Conservation (phyloP, 805 yeast genomes). For the Saturnispora dispora region DNA sequence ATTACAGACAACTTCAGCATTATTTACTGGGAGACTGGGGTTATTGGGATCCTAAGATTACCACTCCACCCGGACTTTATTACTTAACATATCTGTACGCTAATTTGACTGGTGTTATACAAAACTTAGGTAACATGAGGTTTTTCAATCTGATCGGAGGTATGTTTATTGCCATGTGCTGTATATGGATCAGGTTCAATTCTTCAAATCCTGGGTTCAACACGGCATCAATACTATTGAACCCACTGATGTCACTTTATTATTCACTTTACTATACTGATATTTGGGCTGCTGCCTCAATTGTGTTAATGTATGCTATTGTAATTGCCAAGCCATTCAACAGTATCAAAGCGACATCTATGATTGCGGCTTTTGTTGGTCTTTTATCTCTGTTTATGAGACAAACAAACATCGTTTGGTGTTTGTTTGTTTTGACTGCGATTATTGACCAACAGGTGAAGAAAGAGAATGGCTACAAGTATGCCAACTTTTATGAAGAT, state of each 20-base stretch:
- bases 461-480: slow-evolving; percentile 22
- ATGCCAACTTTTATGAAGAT: slow-evolving; percentile 25
- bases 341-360: slow-evolving; percentile 18
- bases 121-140: slow-evolving; percentile 37
- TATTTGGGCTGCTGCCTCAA: slow-evolving; percentile 76
- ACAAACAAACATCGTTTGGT: slow-evolving; percentile 91
- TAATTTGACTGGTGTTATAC: slow-evolving; percentile 23
- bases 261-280: slow-evolving; percentile 84
- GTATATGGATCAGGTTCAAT: slow-evolving; percentile 13
- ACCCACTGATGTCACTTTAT: slow-evolving; percentile 69
- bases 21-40: slow-evolving; percentile 54
- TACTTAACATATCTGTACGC: slow-evolving; percentile 33
- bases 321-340: slow-evolving; percentile 28
- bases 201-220: slow-evolving; percentile 13
- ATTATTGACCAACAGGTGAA: slow-evolving; percentile 43
- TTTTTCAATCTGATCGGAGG: slow-evolving; percentile 63
- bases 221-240: slow-evolving; percentile 32
- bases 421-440: slow-evolving; percentile 47
- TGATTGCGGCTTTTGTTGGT: slow-evolving; percentile 45
- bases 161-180: slow-evolving; percentile 27
- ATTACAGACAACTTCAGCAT: slow-evolving; percentile 65
- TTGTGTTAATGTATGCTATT: slow-evolving; percentile 45
- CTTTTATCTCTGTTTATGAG: slow-evolving; percentile 63
- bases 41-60: slow-evolving; percentile 83
- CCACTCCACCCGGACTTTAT: slow-evolving; percentile 95